Percentiles rank a stretch among this genome's conserved stretches.
phyloP scores from a whole-genome alignment of 2,329 filamentous ascomycete species.

The Arthrobotrys sinensis region DNA sequence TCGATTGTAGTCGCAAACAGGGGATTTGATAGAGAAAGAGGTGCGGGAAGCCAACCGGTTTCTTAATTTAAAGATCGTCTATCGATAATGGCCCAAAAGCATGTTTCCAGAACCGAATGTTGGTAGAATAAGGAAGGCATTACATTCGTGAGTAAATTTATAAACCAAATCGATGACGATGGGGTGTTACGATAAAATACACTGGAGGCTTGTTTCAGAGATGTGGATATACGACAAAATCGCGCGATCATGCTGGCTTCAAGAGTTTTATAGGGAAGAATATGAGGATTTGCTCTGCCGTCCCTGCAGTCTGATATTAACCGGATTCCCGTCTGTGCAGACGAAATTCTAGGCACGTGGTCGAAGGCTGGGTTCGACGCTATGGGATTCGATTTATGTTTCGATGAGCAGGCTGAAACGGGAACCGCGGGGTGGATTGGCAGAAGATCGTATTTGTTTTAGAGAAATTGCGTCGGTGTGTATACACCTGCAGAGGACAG shows the following conservation, averaged over 20 bases:
- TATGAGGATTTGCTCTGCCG: constrained; percentile 31
- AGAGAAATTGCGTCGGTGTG: constrained; percentile 9
- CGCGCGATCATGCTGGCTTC: constrained; percentile 55
- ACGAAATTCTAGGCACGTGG: constrained; percentile 33
- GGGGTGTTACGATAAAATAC: not conserved
- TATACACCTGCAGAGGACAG: not conserved
- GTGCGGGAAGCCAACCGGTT: constrained; percentile 33
- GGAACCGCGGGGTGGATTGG: constrained; percentile 22
- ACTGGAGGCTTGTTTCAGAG: constrained; percentile 43
- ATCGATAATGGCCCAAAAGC: constrained; percentile 46
- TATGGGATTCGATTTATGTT: constrained; percentile 12
- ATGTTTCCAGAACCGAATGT: constrained; percentile 48
- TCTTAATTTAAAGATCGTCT: constrained; percentile 43
- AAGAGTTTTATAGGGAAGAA: constrained; percentile 12
- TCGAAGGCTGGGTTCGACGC: constrained; percentile 18
- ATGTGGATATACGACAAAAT: constrained; percentile 60
- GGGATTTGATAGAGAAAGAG: constrained; percentile 52
- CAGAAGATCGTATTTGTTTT: constrained; percentile 31
- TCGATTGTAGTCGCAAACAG: constrained; percentile 48
- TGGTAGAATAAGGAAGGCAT: constrained; percentile 27
- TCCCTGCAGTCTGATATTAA: constrained; percentile 40
- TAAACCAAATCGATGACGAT: not conserved
- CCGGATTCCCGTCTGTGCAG: constrained; percentile 38
- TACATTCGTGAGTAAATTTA: not conserved
- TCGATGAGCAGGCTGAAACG: constrained; percentile 39